Evolutionary conservation across 1,139 yeast genomes (phyloP).

Genomic region (Yamadazyma sp.): DNA sequence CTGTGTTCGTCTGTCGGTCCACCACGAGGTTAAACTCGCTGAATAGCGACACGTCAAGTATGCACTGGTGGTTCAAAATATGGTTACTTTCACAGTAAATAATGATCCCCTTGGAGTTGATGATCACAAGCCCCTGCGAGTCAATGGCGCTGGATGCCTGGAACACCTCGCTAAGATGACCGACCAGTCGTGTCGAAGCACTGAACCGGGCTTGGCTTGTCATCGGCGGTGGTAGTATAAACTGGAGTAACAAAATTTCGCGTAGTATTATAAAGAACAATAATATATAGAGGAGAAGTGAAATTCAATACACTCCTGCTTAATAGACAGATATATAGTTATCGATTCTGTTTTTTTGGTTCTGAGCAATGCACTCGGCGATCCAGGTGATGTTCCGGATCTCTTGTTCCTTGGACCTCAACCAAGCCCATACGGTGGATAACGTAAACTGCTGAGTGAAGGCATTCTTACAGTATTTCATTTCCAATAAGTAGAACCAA

Average conservation of each 20-base stretch:
- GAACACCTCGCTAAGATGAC: constrained; percentile 41
- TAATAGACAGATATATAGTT: constrained; percentile 70
- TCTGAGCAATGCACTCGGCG: constrained; percentile 93
- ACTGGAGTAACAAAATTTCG: not conserved
- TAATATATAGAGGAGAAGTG: not conserved
- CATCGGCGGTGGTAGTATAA: not conserved
- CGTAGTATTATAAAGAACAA: not conserved
- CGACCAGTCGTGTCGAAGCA: constrained; percentile 42
- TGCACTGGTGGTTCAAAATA: constrained; percentile 34
- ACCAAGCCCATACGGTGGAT: constrained; percentile 94
- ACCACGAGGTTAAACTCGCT: constrained; percentile 24
- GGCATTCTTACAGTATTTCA: constrained; percentile 88
- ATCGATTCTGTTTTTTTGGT: constrained; percentile 78
- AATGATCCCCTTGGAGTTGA: constrained; percentile 32
- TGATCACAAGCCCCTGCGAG: constrained; percentile 36
- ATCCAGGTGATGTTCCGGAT: constrained; percentile 97
- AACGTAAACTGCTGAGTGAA: constrained; percentile 95
- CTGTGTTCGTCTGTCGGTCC: not conserved
- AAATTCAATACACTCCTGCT: not conserved
- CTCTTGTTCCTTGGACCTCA: constrained; percentile 94
- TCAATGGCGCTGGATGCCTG: constrained; percentile 33
- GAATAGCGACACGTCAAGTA: constrained; percentile 40
- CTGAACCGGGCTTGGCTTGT: constrained; percentile 8
- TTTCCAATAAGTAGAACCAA: constrained; percentile 87
- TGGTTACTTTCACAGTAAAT: constrained; percentile 41